A percentile compares a stretch with the other conserved stretches of the same genome.
These are phyloP conservation scores for Candida manassasensis DNA, from an alignment of 805 yeast genomes.

Conservation along the genomic window DNA sequence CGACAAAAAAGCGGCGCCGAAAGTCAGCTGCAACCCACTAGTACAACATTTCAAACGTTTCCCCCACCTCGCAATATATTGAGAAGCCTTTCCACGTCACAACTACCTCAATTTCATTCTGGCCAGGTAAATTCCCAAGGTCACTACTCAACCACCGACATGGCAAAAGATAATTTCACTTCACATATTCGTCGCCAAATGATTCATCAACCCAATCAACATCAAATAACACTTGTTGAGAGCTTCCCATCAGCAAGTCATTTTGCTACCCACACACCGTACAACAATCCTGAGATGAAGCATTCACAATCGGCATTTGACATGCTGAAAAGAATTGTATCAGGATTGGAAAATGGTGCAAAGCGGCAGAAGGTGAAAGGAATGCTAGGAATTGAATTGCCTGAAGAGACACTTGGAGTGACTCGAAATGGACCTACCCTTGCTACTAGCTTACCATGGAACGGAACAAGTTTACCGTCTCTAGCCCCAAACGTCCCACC, in stretches of 20 bases:
- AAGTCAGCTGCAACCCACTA: not conserved
- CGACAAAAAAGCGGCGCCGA: not conserved
- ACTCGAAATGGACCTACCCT: not conserved
- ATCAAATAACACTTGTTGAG: too few species aligned
- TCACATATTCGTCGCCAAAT: too few species aligned
- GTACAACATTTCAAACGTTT: not conserved
- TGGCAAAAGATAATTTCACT: too few species aligned
- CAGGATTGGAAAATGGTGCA: not conserved
- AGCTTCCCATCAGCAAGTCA: too few species aligned
- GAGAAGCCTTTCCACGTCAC: not conserved
- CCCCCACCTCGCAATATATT: not conserved
- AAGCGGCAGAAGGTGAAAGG: constrained; percentile 6
- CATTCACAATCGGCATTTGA: constrained; percentile 19
- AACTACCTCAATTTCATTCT: not conserved
- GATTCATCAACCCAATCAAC: too few species aligned
- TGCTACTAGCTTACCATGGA: not conserved
- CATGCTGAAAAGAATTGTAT: constrained; percentile 2
- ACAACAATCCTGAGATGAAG: constrained; percentile 4
- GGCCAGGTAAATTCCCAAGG: too few species aligned
- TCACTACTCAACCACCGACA: too few species aligned
- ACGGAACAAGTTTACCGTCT: too few species aligned
- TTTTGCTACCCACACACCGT: not conserved
- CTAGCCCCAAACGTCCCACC: too few species aligned
- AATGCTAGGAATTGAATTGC: constrained; percentile 10
- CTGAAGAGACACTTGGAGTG: constrained; percentile 5